A percentile compares a stretch with the other conserved stretches of the same genome.
These are phyloP conservation scores for Evansstolkia leycettana DNA, from an alignment of 495 filamentous ascomycete species.

Conservation along the genomic window DNA sequence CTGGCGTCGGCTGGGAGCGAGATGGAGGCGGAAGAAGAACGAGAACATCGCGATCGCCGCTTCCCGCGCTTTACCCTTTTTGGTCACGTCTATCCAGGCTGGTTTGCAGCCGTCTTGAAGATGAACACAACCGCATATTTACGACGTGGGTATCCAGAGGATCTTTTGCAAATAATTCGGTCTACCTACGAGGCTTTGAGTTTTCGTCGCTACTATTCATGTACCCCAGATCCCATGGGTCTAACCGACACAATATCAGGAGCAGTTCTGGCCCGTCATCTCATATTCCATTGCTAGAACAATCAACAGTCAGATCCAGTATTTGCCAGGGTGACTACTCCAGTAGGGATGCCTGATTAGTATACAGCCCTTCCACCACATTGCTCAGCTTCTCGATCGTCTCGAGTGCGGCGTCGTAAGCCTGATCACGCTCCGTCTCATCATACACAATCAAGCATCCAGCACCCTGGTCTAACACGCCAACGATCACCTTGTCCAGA, in stretches of 20 bases:
- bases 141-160: no score
- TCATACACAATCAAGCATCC: constrained; percentile 95
- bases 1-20: no score
- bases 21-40: constrained; percentile 2
- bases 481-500: constrained; percentile 94
- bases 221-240: no score
- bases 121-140: no score
- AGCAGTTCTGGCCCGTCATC: no score
- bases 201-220: no score
- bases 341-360: constrained; percentile 89
- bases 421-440: constrained; percentile 83
- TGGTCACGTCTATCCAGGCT: no score
- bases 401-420: constrained; percentile 85
- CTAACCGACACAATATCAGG: no score
- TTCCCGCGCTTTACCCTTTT: constrained; percentile 28
- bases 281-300: constrained; percentile 5
- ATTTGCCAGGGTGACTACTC: constrained; percentile 43
- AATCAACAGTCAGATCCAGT: background rate
- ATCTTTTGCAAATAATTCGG: no score
- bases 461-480: constrained; percentile 93
- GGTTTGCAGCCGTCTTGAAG: no score
- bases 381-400: constrained; percentile 96
- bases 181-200: no score
- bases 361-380: constrained; percentile 94
- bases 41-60: constrained; percentile 30